Percentiles rank a stretch among this genome's conserved stretches.
phyloP scores from a whole-genome alignment of 169 alveolate genomes.

The Plasmodium yoelii region DNA sequence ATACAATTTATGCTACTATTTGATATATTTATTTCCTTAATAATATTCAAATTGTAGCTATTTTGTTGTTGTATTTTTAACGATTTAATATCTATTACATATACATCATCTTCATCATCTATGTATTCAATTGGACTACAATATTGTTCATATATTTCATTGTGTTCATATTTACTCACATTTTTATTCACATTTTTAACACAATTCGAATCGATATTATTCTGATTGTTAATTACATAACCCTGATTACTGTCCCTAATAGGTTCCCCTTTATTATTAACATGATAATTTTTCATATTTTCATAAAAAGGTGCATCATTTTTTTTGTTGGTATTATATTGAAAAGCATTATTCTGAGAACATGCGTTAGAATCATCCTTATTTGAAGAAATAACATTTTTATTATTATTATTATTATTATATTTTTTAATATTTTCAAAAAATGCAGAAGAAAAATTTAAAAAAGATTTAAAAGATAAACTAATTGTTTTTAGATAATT shows the following conservation, averaged over 20 bases:
- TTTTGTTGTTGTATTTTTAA: not conserved
- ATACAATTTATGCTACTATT: not conserved
- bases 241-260: not conserved
- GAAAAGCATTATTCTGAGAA: not conserved
- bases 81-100: slow-evolving; percentile 28
- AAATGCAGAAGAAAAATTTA: slow-evolving; percentile 44
- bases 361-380: not conserved
- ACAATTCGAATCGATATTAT: no score
- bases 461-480: slow-evolving; percentile 41
- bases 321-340: not conserved
- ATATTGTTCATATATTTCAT: not conserved
- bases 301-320: not conserved
- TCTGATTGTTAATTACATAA: not conserved
- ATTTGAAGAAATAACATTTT: not conserved
- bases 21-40: not conserved
- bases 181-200: not conserved
- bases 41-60: not conserved
- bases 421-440: slow-evolving; percentile 47
- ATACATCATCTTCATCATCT: slow-evolving; percentile 73
- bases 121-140: slow-evolving; percentile 9
- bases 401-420: slow-evolving; percentile 2
- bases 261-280: not conserved
- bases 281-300: not conserved
- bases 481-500: slow-evolving; percentile 45
- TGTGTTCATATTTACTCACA: not conserved